Evolutionary conservation across 345 rosid genomes (phyloP), one percentile per base, ranked within the genome.

Genomic region (Citrus inodora): DNA sequence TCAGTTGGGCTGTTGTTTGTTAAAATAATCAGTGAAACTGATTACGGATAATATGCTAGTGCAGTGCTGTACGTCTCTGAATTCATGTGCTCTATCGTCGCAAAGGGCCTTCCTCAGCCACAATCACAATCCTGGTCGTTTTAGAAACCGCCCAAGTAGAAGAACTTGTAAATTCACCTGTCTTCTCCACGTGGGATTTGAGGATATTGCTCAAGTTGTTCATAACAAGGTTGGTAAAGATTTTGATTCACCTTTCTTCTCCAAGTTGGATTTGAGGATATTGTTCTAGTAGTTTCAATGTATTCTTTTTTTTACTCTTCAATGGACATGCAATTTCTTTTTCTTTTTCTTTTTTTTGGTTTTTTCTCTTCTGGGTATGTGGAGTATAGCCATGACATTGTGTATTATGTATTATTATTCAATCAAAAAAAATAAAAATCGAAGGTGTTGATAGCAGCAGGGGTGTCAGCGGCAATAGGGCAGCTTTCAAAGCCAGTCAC

Each of bases 401-500:
- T 46, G 51, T 46, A 46, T 46, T 46, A 13, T 46, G 51, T 46
- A 46, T 46, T 46, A 13, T 46, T 46, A 13, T 46, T 3, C 51
- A 21, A 55, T 69, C 1, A 30, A 68, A 19, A 7, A 25, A 21
- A 22, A 53, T n/a, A 64, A 13, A 22, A 55, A 27, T 46, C 21
- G 74, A 80, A 94, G 97, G 98, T 93, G 9, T 79, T 95, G 70
- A 83, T 95, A 78, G 90, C 98, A 53, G 98, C 97, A 55, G 92
- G 86, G 27, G 79, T 80, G 48, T 90, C 98, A 6, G 92, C 92
- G 21, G 95, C 91, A 59, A 82, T 95, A 48, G 98, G 98, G 60
- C 97, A 95, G 88, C 88, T 95, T 74, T 85, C 89, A 9, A 95
- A 95, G 87, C 97, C 97, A 7, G 86, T 93, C 83, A 92, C 98